Conservation (phyloP, 2,329 filamentous ascomycete genomes). For the Penicillium crustosum region DNA sequence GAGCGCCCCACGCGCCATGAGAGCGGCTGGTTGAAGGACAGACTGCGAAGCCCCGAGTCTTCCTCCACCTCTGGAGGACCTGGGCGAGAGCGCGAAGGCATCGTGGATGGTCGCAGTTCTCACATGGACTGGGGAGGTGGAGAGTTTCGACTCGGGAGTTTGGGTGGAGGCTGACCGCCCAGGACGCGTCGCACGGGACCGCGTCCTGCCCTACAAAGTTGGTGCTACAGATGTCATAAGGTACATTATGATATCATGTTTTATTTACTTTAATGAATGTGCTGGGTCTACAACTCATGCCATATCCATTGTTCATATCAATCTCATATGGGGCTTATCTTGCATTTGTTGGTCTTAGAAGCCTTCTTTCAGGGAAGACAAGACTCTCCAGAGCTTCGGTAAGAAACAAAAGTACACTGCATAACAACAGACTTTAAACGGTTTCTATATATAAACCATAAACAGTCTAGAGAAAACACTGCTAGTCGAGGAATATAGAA, state of each 20-base stretch:
- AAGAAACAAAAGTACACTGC: not conserved
- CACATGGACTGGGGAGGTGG: conserved; percentile 23
- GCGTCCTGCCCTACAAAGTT: conserved; percentile 9
- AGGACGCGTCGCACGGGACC: conserved; percentile 22
- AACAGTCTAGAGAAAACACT: no score
- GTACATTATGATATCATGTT: not conserved
- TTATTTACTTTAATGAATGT: not conserved
- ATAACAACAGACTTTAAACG: not conserved
- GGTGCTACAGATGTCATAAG: conserved; percentile 1
- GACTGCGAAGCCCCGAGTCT: conserved; percentile 42
- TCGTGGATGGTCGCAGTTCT: conserved; percentile 30
- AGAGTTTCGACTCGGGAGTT: conserved; percentile 19
- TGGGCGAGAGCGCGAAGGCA: conserved; percentile 47
- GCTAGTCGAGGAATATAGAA: not conserved
- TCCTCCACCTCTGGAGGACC: conserved; percentile 37
- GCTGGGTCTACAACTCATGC: not conserved
- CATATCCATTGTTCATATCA: not conserved
- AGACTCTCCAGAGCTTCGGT: not conserved
- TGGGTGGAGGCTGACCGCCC: conserved; percentile 27
- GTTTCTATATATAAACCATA: not conserved
- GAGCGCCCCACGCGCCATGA: conserved; percentile 85
- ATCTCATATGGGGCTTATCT: not conserved
- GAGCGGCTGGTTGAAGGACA: conserved; percentile 81
- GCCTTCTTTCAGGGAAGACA: not conserved
- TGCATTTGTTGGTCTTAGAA: not conserved